Conservation (phyloP, 345 rosid species). For the Rhizophora mangle region DNA sequence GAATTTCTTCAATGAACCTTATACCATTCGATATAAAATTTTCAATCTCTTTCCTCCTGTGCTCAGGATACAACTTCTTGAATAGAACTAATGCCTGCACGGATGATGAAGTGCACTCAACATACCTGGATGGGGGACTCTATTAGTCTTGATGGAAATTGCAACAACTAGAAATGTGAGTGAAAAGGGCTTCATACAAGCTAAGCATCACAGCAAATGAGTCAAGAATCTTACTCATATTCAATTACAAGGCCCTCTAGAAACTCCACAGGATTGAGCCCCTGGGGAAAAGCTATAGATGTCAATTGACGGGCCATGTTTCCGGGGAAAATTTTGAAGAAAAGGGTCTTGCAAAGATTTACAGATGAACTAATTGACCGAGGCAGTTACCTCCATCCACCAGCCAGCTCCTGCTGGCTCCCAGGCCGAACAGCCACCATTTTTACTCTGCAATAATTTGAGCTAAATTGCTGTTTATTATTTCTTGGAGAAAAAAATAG, state of each 20-base stretch:
- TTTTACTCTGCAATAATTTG: too few relatives aligned
- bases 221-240: slow-evolving; percentile 17
- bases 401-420: background rate
- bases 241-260: slow-evolving; percentile 20
- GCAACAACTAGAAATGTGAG: background rate
- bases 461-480: too few relatives aligned
- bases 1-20: too few relatives aligned
- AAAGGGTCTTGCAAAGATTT: background rate
- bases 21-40: too few relatives aligned
- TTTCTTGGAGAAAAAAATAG: too few relatives aligned
- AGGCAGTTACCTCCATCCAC: slow-evolving; percentile 28
- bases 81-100: too few relatives aligned
- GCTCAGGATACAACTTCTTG: too few relatives aligned
- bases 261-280: slow-evolving; percentile 26
- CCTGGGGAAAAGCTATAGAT: background rate
- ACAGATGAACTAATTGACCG: background rate
- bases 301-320: background rate
- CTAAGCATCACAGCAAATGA: background rate
- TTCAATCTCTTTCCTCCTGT: too few relatives aligned
- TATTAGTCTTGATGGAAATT: background rate
- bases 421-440: too few relatives aligned
- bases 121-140: slow-evolving; percentile 5
- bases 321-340: background rate
- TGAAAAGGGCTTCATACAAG: background rate
- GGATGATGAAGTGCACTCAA: background rate